A percentile compares a stretch with the other conserved stretches of the same genome.
Evolutionary conservation across 2,329 filamentous ascomycete genomes (phyloP).

Genomic region (Colletotrichum sublineola): DNA sequence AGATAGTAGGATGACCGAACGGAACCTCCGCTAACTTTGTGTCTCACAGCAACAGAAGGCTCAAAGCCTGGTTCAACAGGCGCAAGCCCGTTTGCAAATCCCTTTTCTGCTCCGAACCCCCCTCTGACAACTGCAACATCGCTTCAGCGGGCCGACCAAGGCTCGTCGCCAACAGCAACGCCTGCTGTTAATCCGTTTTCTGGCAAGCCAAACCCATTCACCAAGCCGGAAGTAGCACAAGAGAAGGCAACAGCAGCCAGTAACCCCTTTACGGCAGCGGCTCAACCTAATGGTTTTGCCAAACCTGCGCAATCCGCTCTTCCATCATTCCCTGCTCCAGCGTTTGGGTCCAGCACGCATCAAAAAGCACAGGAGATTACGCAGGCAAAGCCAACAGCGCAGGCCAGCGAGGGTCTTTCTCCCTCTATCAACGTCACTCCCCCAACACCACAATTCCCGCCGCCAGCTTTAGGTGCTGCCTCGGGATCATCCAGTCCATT

Average conservation of each 20-base stretch:
- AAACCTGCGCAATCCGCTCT: constrained; percentile 1
- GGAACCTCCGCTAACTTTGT: constrained; percentile 32
- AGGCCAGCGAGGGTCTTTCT: background rate
- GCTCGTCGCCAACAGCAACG: constrained; percentile 12
- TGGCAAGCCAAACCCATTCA: constrained; percentile 16
- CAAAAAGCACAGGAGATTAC: constrained; percentile 25
- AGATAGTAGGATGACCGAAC: background rate
- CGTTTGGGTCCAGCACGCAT: constrained; percentile 15
- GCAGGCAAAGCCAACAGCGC: constrained; percentile 21
- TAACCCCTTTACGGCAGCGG: constrained; percentile 23
- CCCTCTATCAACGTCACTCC: constrained; percentile 40
- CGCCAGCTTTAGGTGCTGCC: constrained; percentile 6
- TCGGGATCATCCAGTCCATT: constrained; percentile 23
- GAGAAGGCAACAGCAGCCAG: constrained; percentile 11
- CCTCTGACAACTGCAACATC: background rate
- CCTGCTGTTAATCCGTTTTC: constrained; percentile 31
- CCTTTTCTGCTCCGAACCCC: constrained; percentile 20
- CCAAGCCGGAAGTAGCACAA: constrained; percentile 7
- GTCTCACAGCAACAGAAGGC: constrained; percentile 25
- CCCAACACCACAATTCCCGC: constrained; percentile 38
- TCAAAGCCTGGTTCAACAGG: background rate
- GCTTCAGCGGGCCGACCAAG: background rate
- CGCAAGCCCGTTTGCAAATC: constrained; percentile 24
- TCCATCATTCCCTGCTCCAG: constrained; percentile 12
- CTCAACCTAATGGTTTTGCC: constrained; percentile 16